A percentile compares a stretch with the other conserved stretches of the same genome.
Conservation (phyloP, 1,139 yeast species). For the Diutina mesorugosa region DNA sequence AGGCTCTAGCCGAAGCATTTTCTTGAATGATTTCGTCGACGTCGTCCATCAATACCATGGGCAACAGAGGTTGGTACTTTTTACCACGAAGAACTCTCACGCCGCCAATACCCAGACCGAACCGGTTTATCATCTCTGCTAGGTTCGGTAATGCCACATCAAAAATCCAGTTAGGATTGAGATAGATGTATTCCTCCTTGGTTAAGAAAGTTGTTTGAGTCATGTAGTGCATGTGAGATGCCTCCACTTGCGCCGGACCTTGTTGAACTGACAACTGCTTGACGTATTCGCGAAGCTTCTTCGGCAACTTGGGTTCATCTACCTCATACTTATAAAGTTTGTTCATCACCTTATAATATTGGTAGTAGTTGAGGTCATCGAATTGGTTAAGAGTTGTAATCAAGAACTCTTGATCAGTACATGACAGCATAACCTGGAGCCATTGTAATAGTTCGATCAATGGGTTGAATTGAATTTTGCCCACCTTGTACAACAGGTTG, state of each 20-base stretch:
- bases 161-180: slow-evolving; percentile 36
- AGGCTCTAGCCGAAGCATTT: slow-evolving; percentile 21
- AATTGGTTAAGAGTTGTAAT: slow-evolving; percentile 44
- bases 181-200: slow-evolving; percentile 29
- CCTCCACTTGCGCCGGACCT: slow-evolving; percentile 25
- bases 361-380: slow-evolving; percentile 53
- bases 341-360: slow-evolving; percentile 49
- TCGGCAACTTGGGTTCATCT: slow-evolving; percentile 53
- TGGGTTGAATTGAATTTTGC: slow-evolving; percentile 59
- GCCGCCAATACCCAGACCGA: slow-evolving; percentile 53
- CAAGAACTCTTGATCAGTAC: slow-evolving; percentile 42
- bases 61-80: slow-evolving; percentile 51
- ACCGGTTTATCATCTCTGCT: slow-evolving; percentile 43
- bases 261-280: slow-evolving; percentile 22
- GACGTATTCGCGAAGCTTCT: slow-evolving; percentile 24
- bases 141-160: slow-evolving; percentile 46
- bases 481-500: slow-evolving; percentile 43
- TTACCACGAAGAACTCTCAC: slow-evolving; percentile 29
- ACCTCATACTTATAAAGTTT: slow-evolving; percentile 79
- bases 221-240: slow-evolving; percentile 25
- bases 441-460: slow-evolving; percentile 76
- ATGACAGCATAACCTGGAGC: slow-evolving; percentile 71
- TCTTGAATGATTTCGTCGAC: slow-evolving; percentile 40
- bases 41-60: slow-evolving; percentile 45
- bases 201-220: slow-evolving; percentile 27